Evolutionary conservation across 2,329 filamentous ascomycete species (phyloP), one percentile per base, ranked within the genome.

Genomic region (Paraphaeosphaeria minitans): DNA sequence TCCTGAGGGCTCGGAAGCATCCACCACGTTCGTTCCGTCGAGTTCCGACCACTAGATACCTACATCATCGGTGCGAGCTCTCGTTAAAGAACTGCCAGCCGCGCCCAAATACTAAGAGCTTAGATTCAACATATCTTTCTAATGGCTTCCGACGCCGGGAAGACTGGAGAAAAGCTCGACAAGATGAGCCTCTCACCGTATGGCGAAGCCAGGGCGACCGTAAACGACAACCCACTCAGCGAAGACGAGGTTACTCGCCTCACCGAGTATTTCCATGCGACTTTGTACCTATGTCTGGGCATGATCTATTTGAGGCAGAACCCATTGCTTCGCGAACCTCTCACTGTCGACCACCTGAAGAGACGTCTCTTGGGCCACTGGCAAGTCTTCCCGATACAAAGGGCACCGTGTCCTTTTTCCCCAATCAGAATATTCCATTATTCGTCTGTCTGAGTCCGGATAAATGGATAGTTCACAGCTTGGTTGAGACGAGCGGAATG

Each of bases 231-330:
- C 60, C 88, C 89, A 12, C 83, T 93, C 55, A 85, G 82, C 59
- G 71, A 83, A 19, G 87, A 91, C 46, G 89, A 93, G 62, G 75
- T 92, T 58, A 81, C 84, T 63, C 86, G 89, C 74, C 88, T 87
- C 75, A 87, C 88, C 70, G 86, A 88, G 68, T 92, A 88, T 76
- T 92, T 92, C 81, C 85, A 87, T 63, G 89, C 89, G 55, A 89
- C 87, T 64, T 79, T 92, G 71, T 93, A 93, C 72, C 84, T 93
- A 52, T 89, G 88, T 65, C 78, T 93, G 51, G 90, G 89, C 61
- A 93, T 93, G 90, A 89, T 93, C 67, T 93, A 92, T 71, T 85
- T 93, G 58, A 85, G 85, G 64, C 83, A 89, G 41, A 93, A 93
- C 63, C 88, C 89, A 14, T 83, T 93, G 13, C 85, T 93, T 45